Evolutionary conservation across 2,329 filamentous ascomycete species (phyloP), one percentile per base, ranked within the genome.

Genomic region (Xylariaceae sp.): DNA sequence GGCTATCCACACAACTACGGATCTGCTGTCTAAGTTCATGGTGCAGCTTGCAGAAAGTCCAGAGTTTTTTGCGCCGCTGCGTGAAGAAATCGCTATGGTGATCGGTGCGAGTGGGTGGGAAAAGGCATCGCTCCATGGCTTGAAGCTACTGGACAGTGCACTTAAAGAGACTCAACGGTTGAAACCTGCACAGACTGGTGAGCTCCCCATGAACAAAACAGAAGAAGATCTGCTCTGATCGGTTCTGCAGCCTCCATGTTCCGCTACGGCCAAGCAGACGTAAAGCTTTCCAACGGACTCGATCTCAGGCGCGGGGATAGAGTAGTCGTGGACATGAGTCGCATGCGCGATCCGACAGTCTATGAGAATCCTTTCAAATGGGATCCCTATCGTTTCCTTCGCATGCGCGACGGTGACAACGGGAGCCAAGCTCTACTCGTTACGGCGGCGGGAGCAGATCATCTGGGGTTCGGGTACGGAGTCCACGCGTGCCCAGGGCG

Each of bases 21-120:
- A 71, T 9, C 44, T 65, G 2, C 39, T 66, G 0, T 65, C 66
- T 1, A 71, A 41, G 51, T 66, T 28, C 39, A 57, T 80, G 31
- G 70, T 69, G 46, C 73, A 78, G 45, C 61, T 80, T 6, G 65
- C 65, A 2, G 58, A 68, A 22, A 57, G 63, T 13, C 74, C 73
- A 0, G 73, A 78, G 47, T 67, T 69, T 50, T 55, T 75, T 31
- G 66, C 75, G 31, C 66, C 67, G 5, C 57, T 77, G 17, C 69
- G 76, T 3, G 63, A 75, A n/a, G 75, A 79, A 56, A 73, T 76
- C 11, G 53, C 64, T 17, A 54, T 56, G 0, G 53, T 62, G 13
- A 50, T 66, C 3, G 43, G 48, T 16, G 43, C 48, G 14, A 55
- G 12, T 17, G 34, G 56, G 45, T 38, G 34, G 34, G 46, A 47